A percentile compares a stretch with the other conserved stretches of the same genome.
phyloP scores from a whole-genome alignment of 345 rosid genomes.

The Kandelia obovata region DNA sequence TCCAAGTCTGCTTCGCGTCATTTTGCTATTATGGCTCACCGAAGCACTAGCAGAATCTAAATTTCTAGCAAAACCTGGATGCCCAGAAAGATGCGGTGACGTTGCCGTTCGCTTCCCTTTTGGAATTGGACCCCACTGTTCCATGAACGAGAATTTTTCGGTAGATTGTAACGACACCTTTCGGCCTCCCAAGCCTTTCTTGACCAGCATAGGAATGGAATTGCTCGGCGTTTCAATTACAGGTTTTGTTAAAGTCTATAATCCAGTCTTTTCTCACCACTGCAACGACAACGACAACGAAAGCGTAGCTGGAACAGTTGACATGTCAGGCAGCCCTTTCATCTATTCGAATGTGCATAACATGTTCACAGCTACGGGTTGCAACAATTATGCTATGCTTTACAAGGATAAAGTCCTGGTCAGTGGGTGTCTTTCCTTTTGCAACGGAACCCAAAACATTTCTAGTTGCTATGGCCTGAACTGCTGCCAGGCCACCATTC shows the following conservation, averaged over 20 bases:
- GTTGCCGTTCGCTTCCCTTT: not conserved
- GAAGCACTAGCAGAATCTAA: not conserved
- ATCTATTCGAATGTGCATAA: not conserved
- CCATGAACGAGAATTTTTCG: not conserved
- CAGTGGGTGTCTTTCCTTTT: not conserved
- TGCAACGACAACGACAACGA: not conserved
- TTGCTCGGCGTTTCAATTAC: not conserved
- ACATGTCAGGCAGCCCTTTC: slow-evolving; percentile 9
- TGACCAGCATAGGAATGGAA: slow-evolving; percentile 14
- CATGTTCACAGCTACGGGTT: slow-evolving; percentile 10
- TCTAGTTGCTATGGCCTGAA: slow-evolving; percentile 9
- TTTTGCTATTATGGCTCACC: not conserved
- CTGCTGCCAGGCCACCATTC: slow-evolving; percentile 15
- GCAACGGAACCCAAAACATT: not conserved
- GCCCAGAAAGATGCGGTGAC: not conserved
- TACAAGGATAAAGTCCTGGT: not conserved
- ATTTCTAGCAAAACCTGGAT: not conserved
- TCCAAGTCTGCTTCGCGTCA: not conserved
- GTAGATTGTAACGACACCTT: not conserved
- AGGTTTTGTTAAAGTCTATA: not conserved
- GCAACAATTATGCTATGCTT: slow-evolving; percentile 9
- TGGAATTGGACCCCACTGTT: slow-evolving; percentile 2
- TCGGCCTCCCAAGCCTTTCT: not conserved
- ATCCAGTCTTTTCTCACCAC: not conserved
- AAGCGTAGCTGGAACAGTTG: not conserved